Evolutionary conservation across 306 rosid species (phyloP).

Genomic region (Vigna trinervia): DNA sequence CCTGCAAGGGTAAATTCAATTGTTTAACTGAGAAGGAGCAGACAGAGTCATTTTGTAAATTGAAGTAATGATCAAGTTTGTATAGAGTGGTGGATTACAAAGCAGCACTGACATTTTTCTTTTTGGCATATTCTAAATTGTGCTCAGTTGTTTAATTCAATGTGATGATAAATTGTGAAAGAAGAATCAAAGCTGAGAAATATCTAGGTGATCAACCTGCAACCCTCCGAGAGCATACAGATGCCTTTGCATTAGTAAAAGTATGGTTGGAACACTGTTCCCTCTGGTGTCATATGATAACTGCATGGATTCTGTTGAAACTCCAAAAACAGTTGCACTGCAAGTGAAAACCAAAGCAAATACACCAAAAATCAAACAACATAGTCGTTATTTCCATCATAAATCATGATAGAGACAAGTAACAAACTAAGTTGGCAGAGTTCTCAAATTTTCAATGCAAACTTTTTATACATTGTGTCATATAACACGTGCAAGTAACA

Average conservation of each 20-base stretch:
- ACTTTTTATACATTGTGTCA: background rate
- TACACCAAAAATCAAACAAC: constrained; percentile 9
- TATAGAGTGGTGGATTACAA: background rate
- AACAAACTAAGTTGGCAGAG: background rate
- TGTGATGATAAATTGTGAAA: background rate
- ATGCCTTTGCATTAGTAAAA: constrained; percentile 79
- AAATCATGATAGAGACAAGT: background rate
- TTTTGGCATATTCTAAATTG: constrained; percentile 17
- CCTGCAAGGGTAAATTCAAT: constrained; percentile 56
- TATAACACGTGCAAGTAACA: constrained; percentile 1
- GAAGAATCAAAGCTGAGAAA: background rate
- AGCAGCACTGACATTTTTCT: background rate
- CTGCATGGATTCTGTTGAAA: constrained; percentile 95
- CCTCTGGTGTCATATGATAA: constrained; percentile 87
- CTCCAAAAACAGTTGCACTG: constrained; percentile 91
- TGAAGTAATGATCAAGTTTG: background rate
- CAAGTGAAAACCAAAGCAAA: constrained; percentile 39
- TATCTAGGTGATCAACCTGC: constrained; percentile 57
- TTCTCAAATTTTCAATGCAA: background rate
- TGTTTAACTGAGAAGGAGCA: constrained; percentile 36
- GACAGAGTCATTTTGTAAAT: background rate
- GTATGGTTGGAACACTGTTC: constrained; percentile 92
- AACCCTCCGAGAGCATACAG: constrained; percentile 85
- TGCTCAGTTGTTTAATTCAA: constrained; percentile 1
- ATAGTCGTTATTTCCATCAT: constrained; percentile 8